phyloP scores from a whole-genome alignment of 169 alveolate genomes.

The Ichthyophthirius multifiliis region DNA sequence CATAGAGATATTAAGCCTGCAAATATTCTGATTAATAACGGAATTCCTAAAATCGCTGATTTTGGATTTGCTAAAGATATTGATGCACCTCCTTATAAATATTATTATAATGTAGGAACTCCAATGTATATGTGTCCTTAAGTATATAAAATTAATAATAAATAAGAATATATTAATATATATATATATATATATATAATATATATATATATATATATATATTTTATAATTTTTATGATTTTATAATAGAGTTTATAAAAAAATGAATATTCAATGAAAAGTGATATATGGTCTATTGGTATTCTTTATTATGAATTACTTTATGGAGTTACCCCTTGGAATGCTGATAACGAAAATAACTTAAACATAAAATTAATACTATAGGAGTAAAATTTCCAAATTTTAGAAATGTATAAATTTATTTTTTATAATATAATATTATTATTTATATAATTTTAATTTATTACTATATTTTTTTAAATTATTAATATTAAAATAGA shows the following conservation, averaged over 20 bases:
- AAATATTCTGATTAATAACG: conserved; percentile 25
- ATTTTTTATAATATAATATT: neutral
- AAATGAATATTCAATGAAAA: conserved; percentile 32
- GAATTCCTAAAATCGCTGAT: conserved; percentile 39
- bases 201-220: neutral
- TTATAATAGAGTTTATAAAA: neutral
- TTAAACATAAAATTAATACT: neutral
- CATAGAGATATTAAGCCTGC: conserved; percentile 48
- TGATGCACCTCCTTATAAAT: conserved; percentile 25
- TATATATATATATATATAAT: too few relatives aligned
- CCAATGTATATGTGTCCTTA: conserved; percentile 41
- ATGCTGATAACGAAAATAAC: conserved; percentile 34
- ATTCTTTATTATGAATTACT: conserved; percentile 20
- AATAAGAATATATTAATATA: too few relatives aligned
- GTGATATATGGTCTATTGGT: conserved; percentile 45
- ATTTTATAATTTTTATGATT: neutral
- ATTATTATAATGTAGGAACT: conserved; percentile 44
- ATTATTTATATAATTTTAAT: neutral
- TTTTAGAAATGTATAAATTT: neutral
- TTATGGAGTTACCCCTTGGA: conserved; percentile 36
- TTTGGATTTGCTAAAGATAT: conserved; percentile 35
- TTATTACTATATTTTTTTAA: neutral
- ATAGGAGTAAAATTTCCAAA: conserved; percentile 33
- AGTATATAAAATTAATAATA: neutral
- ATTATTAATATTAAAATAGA: too few relatives aligned